Evolutionary conservation across 169 alveolate genomes (phyloP), one percentile per base, ranked within the genome.

Genomic region (Plasmodium adleri): DNA sequence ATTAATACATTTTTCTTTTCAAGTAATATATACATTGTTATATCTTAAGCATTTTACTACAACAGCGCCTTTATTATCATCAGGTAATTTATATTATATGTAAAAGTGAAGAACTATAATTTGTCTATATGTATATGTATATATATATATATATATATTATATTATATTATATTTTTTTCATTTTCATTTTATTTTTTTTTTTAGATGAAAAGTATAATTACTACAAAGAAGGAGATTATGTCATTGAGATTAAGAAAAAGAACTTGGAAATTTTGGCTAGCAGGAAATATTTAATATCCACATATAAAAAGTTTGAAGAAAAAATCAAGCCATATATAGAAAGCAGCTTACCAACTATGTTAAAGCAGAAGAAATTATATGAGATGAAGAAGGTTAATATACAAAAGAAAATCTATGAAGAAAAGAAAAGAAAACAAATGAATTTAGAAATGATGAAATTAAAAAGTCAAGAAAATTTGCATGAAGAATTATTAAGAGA

Each of bases 261-360:
- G 8, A 54, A 60, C 47, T 7, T 86, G 20, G 92, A 86, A 66
- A 59, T 71, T 62, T 15, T 86, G 9, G 92, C 88, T 10, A 86
- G 92, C 45, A 56, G 92, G 26, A 70, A 72, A 20, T 86, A 71
- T 74, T 66, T 86, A 60, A 71, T 86, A 47, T 26, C 50, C 24
- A 72, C 92, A 22, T 86, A 71, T 74, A 39, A 26, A 86, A 86
- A 86, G 12, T 72, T 86, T 20, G 92, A 86, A 32, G 86, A 86
- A 39, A 86, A 86, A 72, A 86, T 86, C 49, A 86, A 49, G 26
- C 92, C 92, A 2, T 86, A 86, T 50, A 86, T 86, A 45, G 88
- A 86, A 47, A 86, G 88, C 59, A 86, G 92, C 32, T 59, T 86
- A n/a, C 92, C 92, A 49, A 56, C 72, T 10, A 86, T 86, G 92